Conservation (phyloP, 148 eudicot species). For the Selenicereus undatus region DNA sequence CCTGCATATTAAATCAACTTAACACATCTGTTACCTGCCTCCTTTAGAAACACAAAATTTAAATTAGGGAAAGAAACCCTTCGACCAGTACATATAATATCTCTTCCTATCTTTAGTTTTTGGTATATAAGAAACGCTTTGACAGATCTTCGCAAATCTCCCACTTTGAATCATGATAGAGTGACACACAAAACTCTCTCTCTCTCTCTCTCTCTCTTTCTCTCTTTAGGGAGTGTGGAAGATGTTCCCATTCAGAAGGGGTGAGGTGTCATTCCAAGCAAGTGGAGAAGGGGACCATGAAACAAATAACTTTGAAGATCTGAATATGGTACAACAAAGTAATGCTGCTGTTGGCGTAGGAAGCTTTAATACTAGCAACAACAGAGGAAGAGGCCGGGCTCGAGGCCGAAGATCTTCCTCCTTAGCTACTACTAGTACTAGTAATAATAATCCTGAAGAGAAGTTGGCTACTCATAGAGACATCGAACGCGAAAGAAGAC, state of each 20-base stretch:
- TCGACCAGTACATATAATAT: background rate
- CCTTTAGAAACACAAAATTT: background rate
- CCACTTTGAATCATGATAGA: background rate
- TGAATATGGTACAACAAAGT: background rate
- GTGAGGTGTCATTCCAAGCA: background rate
- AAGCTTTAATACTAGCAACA: background rate
- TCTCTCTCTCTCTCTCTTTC: background rate
- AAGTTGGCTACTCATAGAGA: background rate
- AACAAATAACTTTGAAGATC: background rate
- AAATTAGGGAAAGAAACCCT: background rate
- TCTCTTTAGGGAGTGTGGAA: no score
- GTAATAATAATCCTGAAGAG: background rate
- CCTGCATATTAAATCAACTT: background rate
- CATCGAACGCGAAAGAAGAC: background rate
- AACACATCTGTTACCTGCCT: background rate
- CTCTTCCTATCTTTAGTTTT: background rate
- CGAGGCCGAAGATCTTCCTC: background rate
- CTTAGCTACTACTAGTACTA: background rate
- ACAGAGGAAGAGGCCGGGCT: background rate
- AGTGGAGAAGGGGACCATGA: background rate
- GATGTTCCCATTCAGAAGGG: background rate
- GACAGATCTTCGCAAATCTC: background rate
- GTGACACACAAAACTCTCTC: background rate
- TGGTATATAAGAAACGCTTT: background rate
- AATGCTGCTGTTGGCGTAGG: background rate